Evolutionary conservation across 345 rosid genomes (phyloP), one percentile per base, ranked within the genome.

Genomic region (Citrus medica): DNA sequence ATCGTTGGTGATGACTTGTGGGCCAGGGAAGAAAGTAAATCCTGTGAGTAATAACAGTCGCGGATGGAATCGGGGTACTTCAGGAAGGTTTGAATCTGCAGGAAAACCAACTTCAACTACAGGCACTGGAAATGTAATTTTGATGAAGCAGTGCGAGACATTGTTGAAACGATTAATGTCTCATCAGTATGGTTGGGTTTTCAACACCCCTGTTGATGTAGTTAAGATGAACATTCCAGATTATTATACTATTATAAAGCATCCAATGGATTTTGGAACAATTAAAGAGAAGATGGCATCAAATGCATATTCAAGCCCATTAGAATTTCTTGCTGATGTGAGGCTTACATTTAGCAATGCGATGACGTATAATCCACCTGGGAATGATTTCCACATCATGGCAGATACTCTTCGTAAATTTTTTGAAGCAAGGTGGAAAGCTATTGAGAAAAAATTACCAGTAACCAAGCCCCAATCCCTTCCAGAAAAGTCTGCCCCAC

Each of bases 251-350:
- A 84, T 94, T 71, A 91, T 96, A 79, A 91, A 92, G 84, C 86
- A 90, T 46, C 98, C 99, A 51, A 94, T 94, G 99, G 98, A 96
- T 85, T 89, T 96, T 21, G 97, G 99, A 69, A 90, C 98, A 10
- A 76, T 96, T 42, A 94, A 88, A 77, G 84, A 75, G 71, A 96
- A 89, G 84, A 63, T 91, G 37, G 79, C 84, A n/a, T 83, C 92
- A 7, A 90, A 93, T 79, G 74, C 81, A 19, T 95, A 95, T 84
- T 85, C 94, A 64, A 91, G 90, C 82, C 98, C 95, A 2, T 76
- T 83, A 82, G 98, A 84, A 76, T 92, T 95, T 85, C 88, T 84
- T 79, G 86, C 88, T 82, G 99, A 96, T 79, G 97, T 92, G 80
- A 90, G 94, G 78, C 95, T 94, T 55, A 89, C 97, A 22, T 92